Evolutionary conservation across 371 early-diverging fungal genomes (phyloP).

Genomic region (Mortierella sp.): DNA sequence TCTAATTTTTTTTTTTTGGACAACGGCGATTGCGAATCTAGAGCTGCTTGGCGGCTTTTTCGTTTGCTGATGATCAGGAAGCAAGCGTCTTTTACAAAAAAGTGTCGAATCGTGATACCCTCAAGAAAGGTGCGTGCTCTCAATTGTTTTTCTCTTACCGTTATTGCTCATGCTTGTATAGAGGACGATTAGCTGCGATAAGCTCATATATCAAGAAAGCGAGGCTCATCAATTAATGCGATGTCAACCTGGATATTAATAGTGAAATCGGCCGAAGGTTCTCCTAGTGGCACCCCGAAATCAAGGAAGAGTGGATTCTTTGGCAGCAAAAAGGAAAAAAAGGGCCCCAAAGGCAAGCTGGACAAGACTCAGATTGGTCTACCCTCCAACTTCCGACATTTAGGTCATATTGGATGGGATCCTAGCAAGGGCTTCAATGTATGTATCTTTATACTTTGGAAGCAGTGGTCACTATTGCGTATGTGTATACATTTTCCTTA

Average conservation of each 20-base stretch:
- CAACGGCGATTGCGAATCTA: constrained; percentile 26
- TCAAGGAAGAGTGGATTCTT: constrained; percentile 52
- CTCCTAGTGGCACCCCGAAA: constrained; percentile 45
- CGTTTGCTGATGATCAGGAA: constrained; percentile 90
- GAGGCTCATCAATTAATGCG: constrained; percentile 5
- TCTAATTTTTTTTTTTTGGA: neutral
- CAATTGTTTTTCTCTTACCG: too few relatives aligned
- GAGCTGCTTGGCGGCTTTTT: constrained; percentile 83
- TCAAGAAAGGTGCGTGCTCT: constrained; percentile 55
- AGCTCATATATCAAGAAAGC: constrained; percentile 1
- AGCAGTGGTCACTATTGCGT: neutral
- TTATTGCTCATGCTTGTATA: neutral
- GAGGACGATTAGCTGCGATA: neutral
- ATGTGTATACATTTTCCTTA: constrained; percentile 20
- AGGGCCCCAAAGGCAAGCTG: constrained; percentile 65
- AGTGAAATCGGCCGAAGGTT: constrained; percentile 42
- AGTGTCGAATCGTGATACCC: constrained; percentile 65
- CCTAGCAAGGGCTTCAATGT: constrained; percentile 85
- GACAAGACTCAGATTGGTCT: constrained; percentile 83
- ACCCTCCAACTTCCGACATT: constrained; percentile 84
- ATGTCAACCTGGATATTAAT: constrained; percentile 13
- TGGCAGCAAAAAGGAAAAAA: constrained; percentile 56
- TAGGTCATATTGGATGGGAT: constrained; percentile 85
- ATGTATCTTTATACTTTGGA: neutral
- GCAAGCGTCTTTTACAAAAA: constrained; percentile 82